Evolutionary conservation across 2,329 filamentous ascomycete species (phyloP).

Genomic region (Exophiala bonariae): DNA sequence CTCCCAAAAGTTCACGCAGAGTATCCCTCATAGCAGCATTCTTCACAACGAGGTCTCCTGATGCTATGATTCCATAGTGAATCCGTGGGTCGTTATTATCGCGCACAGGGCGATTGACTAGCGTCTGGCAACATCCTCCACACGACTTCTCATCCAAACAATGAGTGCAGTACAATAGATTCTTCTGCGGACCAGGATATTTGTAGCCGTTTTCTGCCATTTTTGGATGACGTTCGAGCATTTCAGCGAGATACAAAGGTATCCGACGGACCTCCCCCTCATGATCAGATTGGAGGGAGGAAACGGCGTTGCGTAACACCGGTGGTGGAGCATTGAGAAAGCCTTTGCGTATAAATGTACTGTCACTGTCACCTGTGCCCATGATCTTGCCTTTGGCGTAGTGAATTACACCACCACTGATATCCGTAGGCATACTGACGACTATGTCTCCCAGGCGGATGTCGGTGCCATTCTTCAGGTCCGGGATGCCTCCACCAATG

Average conservation of each 20-base stretch:
- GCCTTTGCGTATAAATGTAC: no score
- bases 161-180: background rate
- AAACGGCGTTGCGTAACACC: conserved; percentile 22
- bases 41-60: conserved; percentile 31
- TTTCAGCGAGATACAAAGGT: background rate
- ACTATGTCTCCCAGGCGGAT: conserved; percentile 31
- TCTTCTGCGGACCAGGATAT: background rate
- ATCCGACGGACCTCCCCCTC: background rate
- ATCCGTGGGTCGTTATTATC: conserved; percentile 10
- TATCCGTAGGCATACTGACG: conserved; percentile 27
- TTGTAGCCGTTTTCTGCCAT: background rate
- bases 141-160: background rate
- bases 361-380: conserved; percentile 21
- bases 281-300: background rate
- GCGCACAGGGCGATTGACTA: conserved; percentile 7
- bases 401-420: conserved; percentile 27
- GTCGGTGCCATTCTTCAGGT: conserved; percentile 15
- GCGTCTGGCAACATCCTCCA: background rate
- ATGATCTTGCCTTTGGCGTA: conserved; percentile 25
- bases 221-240: background rate
- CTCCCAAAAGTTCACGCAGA: background rate
- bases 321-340: conserved; percentile 22
- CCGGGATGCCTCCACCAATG: conserved; percentile 33
- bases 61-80: conserved; percentile 31
- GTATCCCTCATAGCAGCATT: conserved; percentile 15